Evolutionary conservation across 2,329 filamentous ascomycete genomes (phyloP).

Genomic region (Colletotrichum tropicale): DNA sequence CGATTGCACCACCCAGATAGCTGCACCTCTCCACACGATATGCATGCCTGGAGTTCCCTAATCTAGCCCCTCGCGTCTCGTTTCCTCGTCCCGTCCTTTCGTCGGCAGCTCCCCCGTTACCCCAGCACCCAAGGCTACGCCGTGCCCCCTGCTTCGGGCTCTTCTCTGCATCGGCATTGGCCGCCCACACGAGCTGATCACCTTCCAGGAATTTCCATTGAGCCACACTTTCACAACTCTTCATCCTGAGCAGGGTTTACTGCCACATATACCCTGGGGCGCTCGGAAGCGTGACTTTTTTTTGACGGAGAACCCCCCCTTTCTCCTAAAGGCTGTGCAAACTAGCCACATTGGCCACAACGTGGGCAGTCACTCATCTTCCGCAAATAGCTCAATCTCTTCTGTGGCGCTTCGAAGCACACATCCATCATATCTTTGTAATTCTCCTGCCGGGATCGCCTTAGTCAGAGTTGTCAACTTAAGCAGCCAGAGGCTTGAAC

Average conservation of each 20-base stretch:
- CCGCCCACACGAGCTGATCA: conserved; percentile 17
- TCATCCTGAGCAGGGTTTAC: conserved; percentile 13
- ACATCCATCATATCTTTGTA: conserved; percentile 11
- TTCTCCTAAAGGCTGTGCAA: conserved; percentile 17
- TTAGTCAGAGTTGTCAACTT: not conserved
- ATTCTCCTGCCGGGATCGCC: not conserved
- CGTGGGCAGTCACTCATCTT: conserved; percentile 12
- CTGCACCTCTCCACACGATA: conserved; percentile 18
- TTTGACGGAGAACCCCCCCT: not conserved
- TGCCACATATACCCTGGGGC: conserved; percentile 18
- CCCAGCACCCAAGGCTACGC: conserved; percentile 9
- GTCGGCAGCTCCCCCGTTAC: conserved; percentile 15
- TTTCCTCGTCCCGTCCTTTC: conserved; percentile 16
- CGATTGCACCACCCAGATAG: conserved; percentile 8
- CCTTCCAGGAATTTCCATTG: conserved; percentile 17
- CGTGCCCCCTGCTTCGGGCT: conserved; percentile 18
- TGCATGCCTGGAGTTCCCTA: conserved; percentile 14
- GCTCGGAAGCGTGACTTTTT: conserved; percentile 12
- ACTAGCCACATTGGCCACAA: conserved; percentile 22
- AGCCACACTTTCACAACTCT: conserved; percentile 12
- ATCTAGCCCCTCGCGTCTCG: conserved; percentile 13
- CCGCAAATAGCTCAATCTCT: conserved; percentile 22
- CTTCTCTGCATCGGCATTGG: conserved; percentile 23
- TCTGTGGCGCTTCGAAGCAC: conserved; percentile 15
- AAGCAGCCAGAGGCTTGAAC: not conserved